A percentile compares a stretch with the other conserved stretches of the same genome.
These are phyloP conservation scores for Prunus mongolica DNA, from an alignment of 306 rosid species.

Conservation along the genomic window DNA sequence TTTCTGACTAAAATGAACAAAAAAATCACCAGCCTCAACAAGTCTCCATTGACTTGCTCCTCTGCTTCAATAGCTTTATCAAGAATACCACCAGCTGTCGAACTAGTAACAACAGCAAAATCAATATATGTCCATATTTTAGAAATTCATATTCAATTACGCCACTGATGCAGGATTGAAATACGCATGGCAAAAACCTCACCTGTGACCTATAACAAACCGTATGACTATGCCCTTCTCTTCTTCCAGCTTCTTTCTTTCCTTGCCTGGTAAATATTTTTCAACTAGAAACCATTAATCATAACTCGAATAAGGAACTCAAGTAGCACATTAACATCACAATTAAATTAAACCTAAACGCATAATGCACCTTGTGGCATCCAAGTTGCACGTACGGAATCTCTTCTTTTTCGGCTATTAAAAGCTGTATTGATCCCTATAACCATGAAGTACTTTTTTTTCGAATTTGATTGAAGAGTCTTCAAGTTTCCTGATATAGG, in stretches of 20 bases:
- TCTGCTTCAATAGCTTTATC: constrained; percentile 76
- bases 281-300: constrained; percentile 18
- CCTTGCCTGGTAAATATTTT: constrained; percentile 39
- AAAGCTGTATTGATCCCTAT: constrained; percentile 91
- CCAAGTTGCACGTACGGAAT: constrained; percentile 89
- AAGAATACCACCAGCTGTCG: constrained; percentile 77
- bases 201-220: constrained; percentile 91
- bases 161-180: not conserved
- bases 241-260: constrained; percentile 78
- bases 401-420: constrained; percentile 77
- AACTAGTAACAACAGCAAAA: constrained; percentile 35
- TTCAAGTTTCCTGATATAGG: constrained; percentile 37
- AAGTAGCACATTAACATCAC: not conserved
- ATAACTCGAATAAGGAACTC: constrained; percentile 18
- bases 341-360: not conserved
- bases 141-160: not conserved
- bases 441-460: constrained; percentile 72
- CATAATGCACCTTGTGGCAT: constrained; percentile 77
- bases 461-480: constrained; percentile 33
- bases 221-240: constrained; percentile 84
- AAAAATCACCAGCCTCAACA: constrained; percentile 77
- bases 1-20: constrained; percentile 10
- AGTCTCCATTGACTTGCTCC: constrained; percentile 67
- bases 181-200: constrained; percentile 24
- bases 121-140: not conserved